Evolutionary conservation across 1,139 yeast genomes (phyloP).

Genomic region (Pichia sp.): DNA sequence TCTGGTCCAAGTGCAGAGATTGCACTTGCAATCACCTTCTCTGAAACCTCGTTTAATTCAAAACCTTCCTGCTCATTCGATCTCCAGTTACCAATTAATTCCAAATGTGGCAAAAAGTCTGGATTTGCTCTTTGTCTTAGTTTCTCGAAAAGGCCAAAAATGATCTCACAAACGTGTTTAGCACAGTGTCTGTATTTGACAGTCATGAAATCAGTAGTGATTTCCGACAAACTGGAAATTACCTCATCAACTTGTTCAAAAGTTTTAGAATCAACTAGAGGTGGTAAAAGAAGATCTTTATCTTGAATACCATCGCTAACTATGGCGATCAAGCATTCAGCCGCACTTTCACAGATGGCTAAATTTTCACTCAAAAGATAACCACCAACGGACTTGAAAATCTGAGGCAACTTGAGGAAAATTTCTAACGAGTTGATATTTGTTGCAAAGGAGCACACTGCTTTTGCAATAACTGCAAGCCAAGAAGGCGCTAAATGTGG

Average conservation of each 20-base stretch:
- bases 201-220: slow-evolving; percentile 54
- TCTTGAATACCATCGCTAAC: slow-evolving; percentile 64
- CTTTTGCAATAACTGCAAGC: slow-evolving; percentile 92
- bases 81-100: slow-evolving; percentile 81
- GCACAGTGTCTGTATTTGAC: slow-evolving; percentile 77
- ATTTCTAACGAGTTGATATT: slow-evolving; percentile 54
- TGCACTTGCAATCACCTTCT: slow-evolving; percentile 73
- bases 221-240: slow-evolving; percentile 44
- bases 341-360: slow-evolving; percentile 70
- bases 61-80: slow-evolving; percentile 66
- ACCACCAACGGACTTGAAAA: slow-evolving; percentile 53
- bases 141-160: slow-evolving; percentile 60
- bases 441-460: slow-evolving; percentile 64
- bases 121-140: slow-evolving; percentile 70
- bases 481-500: slow-evolving; percentile 86
- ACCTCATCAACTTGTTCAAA: slow-evolving; percentile 57
- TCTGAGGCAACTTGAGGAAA: slow-evolving; percentile 49
- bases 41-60: slow-evolving; percentile 75
- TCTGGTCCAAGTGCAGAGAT: slow-evolving; percentile 84
- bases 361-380: slow-evolving; percentile 65
- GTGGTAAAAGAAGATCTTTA: slow-evolving; percentile 49
- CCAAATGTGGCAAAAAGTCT: slow-evolving; percentile 60
- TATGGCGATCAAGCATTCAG: slow-evolving; percentile 82
- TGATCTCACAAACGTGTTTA: slow-evolving; percentile 65
- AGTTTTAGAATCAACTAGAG: slow-evolving; percentile 41